A percentile compares a stretch with the other conserved stretches of the same genome.
Conservation (phyloP, 257 asterid species). For the Nicotiana tabacum region DNA sequence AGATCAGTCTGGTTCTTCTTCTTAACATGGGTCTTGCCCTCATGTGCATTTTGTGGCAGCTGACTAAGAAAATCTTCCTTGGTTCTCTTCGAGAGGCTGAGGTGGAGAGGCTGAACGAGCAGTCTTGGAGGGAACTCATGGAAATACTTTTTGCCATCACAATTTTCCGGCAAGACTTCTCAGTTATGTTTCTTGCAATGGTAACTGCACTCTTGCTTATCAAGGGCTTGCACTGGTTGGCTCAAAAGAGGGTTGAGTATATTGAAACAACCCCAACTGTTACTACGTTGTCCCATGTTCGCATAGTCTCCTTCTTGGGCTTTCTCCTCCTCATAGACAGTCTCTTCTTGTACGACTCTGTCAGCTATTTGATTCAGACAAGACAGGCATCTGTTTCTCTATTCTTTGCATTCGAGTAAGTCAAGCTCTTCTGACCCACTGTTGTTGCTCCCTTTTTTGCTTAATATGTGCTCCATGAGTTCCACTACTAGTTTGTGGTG, state of each 20-base stretch:
- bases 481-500: neutral
- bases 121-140: slow-evolving; percentile 96
- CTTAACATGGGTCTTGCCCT: slow-evolving; percentile 81
- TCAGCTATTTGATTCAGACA: slow-evolving; percentile 63
- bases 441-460: neutral
- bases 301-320: slow-evolving; percentile 84
- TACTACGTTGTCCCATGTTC: slow-evolving; percentile 62
- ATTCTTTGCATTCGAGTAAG: slow-evolving; percentile 95
- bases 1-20: slow-evolving; percentile 81
- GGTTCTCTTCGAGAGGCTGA: slow-evolving; percentile 96
- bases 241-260: slow-evolving; percentile 95
- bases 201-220: slow-evolving; percentile 82
- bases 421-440: neutral
- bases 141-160: slow-evolving; percentile 94
- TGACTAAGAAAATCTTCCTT: slow-evolving; percentile 83
- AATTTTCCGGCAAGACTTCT: slow-evolving; percentile 90
- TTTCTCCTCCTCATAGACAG: slow-evolving; percentile 74
- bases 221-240: slow-evolving; percentile 98
- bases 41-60: slow-evolving; percentile 91
- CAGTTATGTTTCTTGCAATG: slow-evolving; percentile 76
- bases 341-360: slow-evolving; percentile 53
- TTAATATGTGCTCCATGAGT: neutral
- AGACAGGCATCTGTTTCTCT: slow-evolving; percentile 82
- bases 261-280: slow-evolving; percentile 92
- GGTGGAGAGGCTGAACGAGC: slow-evolving; percentile 97